These are phyloP conservation scores for Orbilia oligospora DNA, from an alignment of 2,329 filamentous ascomycete species.

Conservation along the genomic window DNA sequence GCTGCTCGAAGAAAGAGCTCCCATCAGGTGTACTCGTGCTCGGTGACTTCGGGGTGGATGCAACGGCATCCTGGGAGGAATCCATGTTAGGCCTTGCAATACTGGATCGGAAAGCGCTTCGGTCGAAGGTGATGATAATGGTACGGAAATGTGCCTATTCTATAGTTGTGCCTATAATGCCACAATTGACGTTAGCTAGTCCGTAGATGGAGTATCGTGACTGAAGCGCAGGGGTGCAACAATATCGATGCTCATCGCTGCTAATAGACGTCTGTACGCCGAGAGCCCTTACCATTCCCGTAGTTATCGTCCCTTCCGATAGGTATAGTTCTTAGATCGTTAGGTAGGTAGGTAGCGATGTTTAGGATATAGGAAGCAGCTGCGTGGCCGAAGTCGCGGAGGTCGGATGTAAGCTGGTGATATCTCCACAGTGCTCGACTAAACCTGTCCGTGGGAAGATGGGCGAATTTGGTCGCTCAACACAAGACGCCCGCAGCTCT, in stretches of 20 bases:
- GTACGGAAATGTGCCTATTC: background rate
- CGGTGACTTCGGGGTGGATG: conserved; percentile 2
- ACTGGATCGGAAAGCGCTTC: background rate
- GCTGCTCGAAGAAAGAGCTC: conserved; percentile 34
- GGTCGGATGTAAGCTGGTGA: conserved; percentile 49
- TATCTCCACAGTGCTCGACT: conserved; percentile 10
- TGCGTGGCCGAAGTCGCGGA: conserved; percentile 17
- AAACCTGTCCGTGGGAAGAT: conserved; percentile 28
- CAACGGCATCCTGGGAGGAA: conserved; percentile 23
- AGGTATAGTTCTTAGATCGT: conserved; percentile 4
- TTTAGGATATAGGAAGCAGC: background rate
- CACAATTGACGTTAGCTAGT: background rate
- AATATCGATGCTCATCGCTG: background rate
- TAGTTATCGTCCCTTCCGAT: conserved; percentile 1
- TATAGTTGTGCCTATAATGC: conserved; percentile 21
- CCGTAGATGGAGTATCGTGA: background rate
- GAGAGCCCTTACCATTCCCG: conserved; percentile 34
- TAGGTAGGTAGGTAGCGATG: conserved; percentile 4
- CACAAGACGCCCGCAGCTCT: conserved; percentile 4
- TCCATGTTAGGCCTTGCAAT: conserved; percentile 23
- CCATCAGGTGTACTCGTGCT: conserved; percentile 34
- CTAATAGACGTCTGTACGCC: background rate
- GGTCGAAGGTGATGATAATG: background rate
- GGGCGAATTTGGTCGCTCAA: conserved; percentile 43
- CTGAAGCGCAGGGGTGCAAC: background rate